Conservation (phyloP, 2,329 filamentous ascomycete genomes). For the Myriosclerotinia duriaeana region DNA sequence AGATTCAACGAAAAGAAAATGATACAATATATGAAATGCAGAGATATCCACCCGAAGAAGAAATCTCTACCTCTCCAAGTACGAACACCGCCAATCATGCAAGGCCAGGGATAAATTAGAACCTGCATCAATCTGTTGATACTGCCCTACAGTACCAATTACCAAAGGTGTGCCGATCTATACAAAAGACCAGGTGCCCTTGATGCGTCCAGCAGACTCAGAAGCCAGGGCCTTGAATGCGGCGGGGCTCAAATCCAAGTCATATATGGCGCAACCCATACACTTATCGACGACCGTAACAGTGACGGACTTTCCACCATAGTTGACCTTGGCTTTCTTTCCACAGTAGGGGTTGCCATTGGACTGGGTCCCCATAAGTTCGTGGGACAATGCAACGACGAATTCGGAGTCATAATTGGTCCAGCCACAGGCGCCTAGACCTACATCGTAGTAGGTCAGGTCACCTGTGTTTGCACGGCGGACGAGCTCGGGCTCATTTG, state of each 20-base stretch:
- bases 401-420: conserved; percentile 56
- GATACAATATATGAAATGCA: neutral
- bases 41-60: neutral
- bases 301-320: conserved; percentile 56
- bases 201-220: conserved; percentile 46
- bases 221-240: conserved; percentile 54
- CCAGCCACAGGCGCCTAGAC: conserved; percentile 66
- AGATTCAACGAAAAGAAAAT: neutral
- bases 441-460: conserved; percentile 72
- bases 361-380: conserved; percentile 61
- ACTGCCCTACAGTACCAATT: neutral
- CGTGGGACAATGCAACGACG: conserved; percentile 67
- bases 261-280: conserved; percentile 58
- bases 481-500: conserved; percentile 15
- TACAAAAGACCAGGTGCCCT: conserved; percentile 49
- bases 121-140: neutral
- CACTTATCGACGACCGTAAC: conserved; percentile 74
- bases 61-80: neutral
- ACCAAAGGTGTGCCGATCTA: neutral
- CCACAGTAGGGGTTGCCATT: conserved; percentile 72
- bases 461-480: conserved; percentile 52
- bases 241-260: conserved; percentile 61
- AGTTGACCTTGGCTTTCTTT: conserved; percentile 64
- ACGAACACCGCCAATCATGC: neutral
- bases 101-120: neutral